Evolutionary conservation across 768 basidiomycete genomes (phyloP).

Genomic region (Pseudohyphozyma bogoriensis): DNA sequence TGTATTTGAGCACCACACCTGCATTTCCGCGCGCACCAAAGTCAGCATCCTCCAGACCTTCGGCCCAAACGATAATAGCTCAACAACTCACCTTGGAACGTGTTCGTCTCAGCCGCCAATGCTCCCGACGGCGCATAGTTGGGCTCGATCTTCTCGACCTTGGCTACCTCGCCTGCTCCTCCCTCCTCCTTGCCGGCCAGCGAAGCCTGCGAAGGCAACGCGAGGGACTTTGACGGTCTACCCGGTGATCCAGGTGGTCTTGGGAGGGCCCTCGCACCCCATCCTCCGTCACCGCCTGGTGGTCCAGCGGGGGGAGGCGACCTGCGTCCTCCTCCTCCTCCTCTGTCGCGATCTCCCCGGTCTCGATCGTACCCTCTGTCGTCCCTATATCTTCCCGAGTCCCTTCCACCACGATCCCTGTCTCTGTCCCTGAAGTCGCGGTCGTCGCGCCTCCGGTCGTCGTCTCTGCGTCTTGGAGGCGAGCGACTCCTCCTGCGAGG

Average conservation of each 20-base stretch:
- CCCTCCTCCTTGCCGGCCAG: conserved; percentile 3
- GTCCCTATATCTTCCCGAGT: not conserved
- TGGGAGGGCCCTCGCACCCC: not conserved
- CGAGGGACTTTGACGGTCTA: not conserved
- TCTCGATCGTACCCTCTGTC: not conserved
- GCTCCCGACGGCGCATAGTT: conserved; percentile 82
- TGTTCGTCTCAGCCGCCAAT: conserved; percentile 87
- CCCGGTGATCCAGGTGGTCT: not conserved
- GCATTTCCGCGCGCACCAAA: conserved; percentile 36
- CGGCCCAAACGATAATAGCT: conserved; percentile 48
- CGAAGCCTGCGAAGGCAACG: conserved; percentile 7
- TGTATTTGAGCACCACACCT: conserved; percentile 74
- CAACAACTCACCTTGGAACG: not conserved
- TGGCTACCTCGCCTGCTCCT: conserved; percentile 37
- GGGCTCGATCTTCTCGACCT: conserved; percentile 57
- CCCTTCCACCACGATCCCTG: not conserved
- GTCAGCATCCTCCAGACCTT: conserved; percentile 57
- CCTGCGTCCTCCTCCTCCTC: not conserved
- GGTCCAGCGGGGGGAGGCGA: not conserved
- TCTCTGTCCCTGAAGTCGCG: not conserved
- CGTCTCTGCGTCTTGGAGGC: not conserved
- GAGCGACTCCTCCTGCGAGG: no score
- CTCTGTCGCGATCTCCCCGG: not conserved
- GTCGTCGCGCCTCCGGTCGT: not conserved
- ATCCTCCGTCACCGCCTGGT: not conserved